Evolutionary conservation across 2,329 filamentous ascomycete genomes (phyloP), one percentile per base, ranked within the genome.

Genomic region (Cladosporium cucumerinum): DNA sequence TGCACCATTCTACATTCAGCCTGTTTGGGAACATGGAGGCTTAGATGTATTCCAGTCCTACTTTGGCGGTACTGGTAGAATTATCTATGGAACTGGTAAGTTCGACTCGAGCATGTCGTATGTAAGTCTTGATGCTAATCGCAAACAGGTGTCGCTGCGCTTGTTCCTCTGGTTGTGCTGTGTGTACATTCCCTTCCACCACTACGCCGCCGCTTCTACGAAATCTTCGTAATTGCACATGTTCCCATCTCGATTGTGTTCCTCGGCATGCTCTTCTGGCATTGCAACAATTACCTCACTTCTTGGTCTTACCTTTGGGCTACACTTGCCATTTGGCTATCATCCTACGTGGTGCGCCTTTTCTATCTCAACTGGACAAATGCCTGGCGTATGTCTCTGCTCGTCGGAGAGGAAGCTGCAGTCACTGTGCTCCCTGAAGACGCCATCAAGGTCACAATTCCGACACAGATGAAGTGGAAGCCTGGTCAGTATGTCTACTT

Each of bases 401-500:
- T 96, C 71, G 90, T 97, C 51, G 94, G 94, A 57, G 94, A 98
- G 71, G 93, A 97, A 78, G 93, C 92, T 0, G 91, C 92, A 28
- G 88, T 97, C 46, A 95, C 92, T 0, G 83, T 97, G 26, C 89
- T 98, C 82, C 89, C 92, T 2, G 93, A 97, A 72, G 94, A 96
- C 73, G 92, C 92, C n/a, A 89, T 98, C 79, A 97, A 97, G 77
- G 86, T 98, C 70, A 97, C 94, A 0, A 90, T 98, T 59, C 93
- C 94, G 0, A 97, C 94, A 0, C 92, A 94, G 76, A 91, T 96
- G 85, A 89, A 87, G 67, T 98, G 94, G 94, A 89, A 87, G 74
- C 93, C 94, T 0, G 95, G 94, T 5, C 95, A 98, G 77, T 97
- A 96, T 71, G 90, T 97, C 21, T 98, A 97, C 75, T 83, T 98